These are phyloP conservation scores for Raphanus raphanistrum DNA, from an alignment of 345 rosid species.

Conservation along the genomic window DNA sequence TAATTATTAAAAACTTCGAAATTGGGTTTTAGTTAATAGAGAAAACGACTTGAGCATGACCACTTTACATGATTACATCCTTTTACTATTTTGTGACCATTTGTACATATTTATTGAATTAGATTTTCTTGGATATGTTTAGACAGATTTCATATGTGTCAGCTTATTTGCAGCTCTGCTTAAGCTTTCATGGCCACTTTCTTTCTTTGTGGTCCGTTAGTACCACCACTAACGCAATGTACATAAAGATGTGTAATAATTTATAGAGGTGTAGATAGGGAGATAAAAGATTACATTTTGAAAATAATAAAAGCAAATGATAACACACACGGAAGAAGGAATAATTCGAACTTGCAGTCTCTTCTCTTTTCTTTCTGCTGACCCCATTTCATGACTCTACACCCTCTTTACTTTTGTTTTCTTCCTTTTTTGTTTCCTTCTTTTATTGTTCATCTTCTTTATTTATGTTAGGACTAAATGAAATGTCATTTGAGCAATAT, in stretches of 20 bases:
- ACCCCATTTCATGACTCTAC: conserved; percentile 41
- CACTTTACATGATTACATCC: conserved; percentile 35
- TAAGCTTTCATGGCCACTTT: conserved; percentile 28
- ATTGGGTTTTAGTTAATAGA: conserved; percentile 12
- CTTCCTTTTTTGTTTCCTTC: neutral
- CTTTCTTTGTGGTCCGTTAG: conserved; percentile 39
- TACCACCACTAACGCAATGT: conserved; percentile 22
- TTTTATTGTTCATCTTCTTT: neutral
- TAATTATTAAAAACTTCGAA: neutral
- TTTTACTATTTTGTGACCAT: conserved; percentile 29
- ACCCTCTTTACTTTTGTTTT: conserved; percentile 16
- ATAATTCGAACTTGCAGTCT: conserved; percentile 77
- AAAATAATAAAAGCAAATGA: conserved; percentile 50
- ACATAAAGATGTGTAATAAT: neutral
- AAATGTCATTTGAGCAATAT: neutral
- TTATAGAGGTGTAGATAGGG: neutral
- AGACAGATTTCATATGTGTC: conserved; percentile 26
- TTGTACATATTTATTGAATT: conserved; percentile 27
- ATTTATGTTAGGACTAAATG: neutral
- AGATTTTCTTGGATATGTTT: conserved; percentile 31
- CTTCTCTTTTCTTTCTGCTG: conserved; percentile 48
- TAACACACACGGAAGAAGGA: conserved; percentile 64
- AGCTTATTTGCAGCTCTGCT: conserved; percentile 34
- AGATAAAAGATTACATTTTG: conserved; percentile 11
- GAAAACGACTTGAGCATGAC: conserved; percentile 35